These are phyloP conservation scores for Albizia julibrissin DNA, from an alignment of 306 rosid species.

Conservation along the genomic window DNA sequence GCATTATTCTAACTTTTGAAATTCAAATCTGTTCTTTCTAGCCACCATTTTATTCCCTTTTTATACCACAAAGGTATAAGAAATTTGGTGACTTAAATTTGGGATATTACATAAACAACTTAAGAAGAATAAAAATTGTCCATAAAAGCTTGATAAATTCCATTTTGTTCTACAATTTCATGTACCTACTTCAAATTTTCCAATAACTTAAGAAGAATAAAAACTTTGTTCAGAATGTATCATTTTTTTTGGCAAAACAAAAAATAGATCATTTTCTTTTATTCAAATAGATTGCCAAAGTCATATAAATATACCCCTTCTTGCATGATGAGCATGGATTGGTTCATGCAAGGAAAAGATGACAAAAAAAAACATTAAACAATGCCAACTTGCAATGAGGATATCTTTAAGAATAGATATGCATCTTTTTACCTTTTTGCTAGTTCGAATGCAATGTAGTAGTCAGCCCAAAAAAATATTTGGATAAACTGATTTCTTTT, in stretches of 20 bases:
- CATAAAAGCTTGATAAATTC: not conserved
- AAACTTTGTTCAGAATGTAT: not conserved
- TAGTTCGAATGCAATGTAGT: no score
- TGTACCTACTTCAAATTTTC: not conserved
- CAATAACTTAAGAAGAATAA: not conserved
- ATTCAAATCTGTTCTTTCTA: no score
- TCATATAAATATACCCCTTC: not conserved
- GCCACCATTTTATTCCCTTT: no score
- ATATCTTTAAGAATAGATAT: conserved; percentile 55
- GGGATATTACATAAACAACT: no score
- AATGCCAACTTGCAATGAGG: conserved; percentile 51
- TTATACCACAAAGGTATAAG: no score
- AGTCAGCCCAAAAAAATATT: no score
- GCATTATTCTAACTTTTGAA: no score
- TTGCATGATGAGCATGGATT: conserved; percentile 6
- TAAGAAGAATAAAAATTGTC: no score
- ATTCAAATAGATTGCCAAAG: not conserved
- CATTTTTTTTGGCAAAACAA: not conserved
- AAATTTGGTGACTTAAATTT: no score
- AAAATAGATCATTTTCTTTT: no score
- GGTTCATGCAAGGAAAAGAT: not conserved
- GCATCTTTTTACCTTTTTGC: no score
- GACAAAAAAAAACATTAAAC: not conserved
- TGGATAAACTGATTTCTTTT: no score
- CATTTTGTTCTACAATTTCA: not conserved